Conservation (phyloP, 371 early-diverging fungal genomes). For the Gilbertella persicaria region DNA sequence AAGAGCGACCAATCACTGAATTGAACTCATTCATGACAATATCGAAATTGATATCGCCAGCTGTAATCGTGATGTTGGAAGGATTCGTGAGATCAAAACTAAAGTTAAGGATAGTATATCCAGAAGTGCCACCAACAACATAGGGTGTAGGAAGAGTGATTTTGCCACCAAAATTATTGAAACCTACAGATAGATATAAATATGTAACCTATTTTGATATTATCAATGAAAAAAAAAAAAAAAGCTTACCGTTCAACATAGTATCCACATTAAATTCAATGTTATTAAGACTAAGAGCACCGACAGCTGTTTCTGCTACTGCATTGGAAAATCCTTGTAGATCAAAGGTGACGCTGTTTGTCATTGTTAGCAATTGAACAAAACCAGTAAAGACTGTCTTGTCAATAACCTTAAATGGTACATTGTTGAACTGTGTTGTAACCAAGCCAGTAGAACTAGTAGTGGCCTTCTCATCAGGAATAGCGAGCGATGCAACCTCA, state of each 20-base stretch:
- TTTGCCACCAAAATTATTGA: constrained; percentile 45
- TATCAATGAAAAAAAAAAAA: neutral
- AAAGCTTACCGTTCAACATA: constrained; percentile 45
- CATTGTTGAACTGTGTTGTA: constrained; percentile 47
- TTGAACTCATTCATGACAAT: constrained; percentile 35
- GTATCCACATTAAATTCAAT: constrained; percentile 51
- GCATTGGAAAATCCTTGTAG: constrained; percentile 53
- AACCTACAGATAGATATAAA: constrained; percentile 28
- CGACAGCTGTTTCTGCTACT: constrained; percentile 54
- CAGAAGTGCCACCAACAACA: constrained; percentile 44
- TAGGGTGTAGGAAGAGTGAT: constrained; percentile 38
- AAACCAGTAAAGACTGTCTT: constrained; percentile 47
- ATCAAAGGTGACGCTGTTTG: constrained; percentile 43
- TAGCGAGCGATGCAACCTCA: constrained; percentile 44
- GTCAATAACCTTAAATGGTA: constrained; percentile 46
- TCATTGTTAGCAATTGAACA: constrained; percentile 45
- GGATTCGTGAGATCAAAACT: constrained; percentile 49
- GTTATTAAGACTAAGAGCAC: constrained; percentile 46
- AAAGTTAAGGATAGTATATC: constrained; percentile 38
- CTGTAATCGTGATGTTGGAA: constrained; percentile 52
- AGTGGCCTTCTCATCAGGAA: constrained; percentile 51
- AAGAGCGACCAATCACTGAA: constrained; percentile 38
- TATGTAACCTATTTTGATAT: no score
- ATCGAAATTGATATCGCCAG: constrained; percentile 53
- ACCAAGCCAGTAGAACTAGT: constrained; percentile 44